Percentiles rank a stretch among this genome's conserved stretches.
These are phyloP conservation scores for Asterochloris sp. DNA, from an alignment of 139 green algal species.

Conservation along the genomic window DNA sequence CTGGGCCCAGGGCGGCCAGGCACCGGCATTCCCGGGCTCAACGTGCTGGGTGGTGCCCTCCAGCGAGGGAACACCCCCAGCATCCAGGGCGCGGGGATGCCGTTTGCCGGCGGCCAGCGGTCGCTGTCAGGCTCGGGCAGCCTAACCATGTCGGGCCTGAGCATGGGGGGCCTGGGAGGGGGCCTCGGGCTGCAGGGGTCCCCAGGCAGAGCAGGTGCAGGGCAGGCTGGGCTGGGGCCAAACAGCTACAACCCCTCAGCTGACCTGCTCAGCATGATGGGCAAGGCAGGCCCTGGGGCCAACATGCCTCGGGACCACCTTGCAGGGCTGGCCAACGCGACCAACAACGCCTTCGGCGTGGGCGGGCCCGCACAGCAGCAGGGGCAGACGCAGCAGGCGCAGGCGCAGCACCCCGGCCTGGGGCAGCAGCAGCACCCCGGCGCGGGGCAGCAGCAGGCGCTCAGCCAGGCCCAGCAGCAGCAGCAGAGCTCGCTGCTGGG, in stretches of 20 bases:
- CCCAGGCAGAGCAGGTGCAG: constrained; percentile 7
- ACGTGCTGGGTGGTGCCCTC: not conserved
- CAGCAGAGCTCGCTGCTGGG: constrained; percentile 5
- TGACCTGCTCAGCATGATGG: constrained; percentile 53
- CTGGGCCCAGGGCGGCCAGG: no score
- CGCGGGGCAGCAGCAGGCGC: not conserved
- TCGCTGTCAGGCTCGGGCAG: not conserved
- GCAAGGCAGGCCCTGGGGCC: constrained; percentile 23
- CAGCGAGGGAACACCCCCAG: not conserved
- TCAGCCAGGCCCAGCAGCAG: not conserved
- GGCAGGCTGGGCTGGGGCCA: constrained; percentile 10
- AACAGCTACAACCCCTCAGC: constrained; percentile 31
- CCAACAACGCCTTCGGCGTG: not conserved
- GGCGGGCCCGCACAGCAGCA: constrained; percentile 1
- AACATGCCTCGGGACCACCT: constrained; percentile 2
- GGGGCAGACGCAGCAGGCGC: constrained; percentile 11
- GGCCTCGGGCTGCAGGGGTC: constrained; percentile 10
- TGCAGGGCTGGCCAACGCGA: constrained; percentile 10
- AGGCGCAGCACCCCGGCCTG: constrained; percentile 1
- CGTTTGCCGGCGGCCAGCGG: no score
- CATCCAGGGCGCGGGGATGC: constrained; percentile 4
- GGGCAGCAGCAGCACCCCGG: constrained; percentile 12
- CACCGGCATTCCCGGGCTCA: not conserved
- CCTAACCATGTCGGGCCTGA: constrained; percentile 3
- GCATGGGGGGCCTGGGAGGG: constrained; percentile 6